A percentile compares a stretch with the other conserved stretches of the same genome.
Evolutionary conservation across 495 filamentous ascomycete species (phyloP).

Genomic region (Podospora sp.): DNA sequence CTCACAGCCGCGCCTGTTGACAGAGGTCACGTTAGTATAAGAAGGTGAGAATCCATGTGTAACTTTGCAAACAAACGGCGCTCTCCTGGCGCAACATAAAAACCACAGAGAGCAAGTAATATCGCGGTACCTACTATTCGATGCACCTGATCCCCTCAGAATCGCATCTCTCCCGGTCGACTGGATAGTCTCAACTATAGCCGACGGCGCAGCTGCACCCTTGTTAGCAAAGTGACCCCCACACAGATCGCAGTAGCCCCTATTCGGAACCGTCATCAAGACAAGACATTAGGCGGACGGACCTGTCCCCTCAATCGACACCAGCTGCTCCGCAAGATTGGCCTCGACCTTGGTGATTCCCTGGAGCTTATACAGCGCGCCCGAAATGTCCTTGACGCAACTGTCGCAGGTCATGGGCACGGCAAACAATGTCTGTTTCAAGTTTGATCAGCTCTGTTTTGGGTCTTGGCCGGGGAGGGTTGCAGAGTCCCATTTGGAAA

Average conservation of each 20-base stretch:
- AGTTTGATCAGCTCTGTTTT: conserved; percentile 22
- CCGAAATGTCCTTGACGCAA: conserved; percentile 83
- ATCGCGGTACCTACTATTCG: conserved; percentile 67
- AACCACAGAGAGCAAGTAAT: neutral
- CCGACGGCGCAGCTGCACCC: conserved; percentile 71
- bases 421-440: conserved; percentile 81
- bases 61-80: neutral
- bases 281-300: conserved; percentile 33
- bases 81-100: neutral
- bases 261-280: neutral
- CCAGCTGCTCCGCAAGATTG: conserved; percentile 66
- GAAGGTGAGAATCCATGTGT: neutral
- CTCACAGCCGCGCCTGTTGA: conserved; percentile 82
- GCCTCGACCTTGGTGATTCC: conserved; percentile 71
- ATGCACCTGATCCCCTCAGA: conserved; percentile 80
- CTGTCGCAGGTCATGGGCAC: conserved; percentile 89
- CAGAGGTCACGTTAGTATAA: conserved; percentile 14
- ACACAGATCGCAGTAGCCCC: neutral
- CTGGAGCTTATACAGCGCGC: conserved; percentile 69
- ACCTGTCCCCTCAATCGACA: conserved; percentile 70
- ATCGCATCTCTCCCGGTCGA: conserved; percentile 91
- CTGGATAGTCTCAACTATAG: conserved; percentile 86
- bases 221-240: conserved; percentile 14
- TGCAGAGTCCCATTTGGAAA: neutral
- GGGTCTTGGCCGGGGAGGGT: neutral